These are phyloP conservation scores for Kodamaea ohmeri DNA, from an alignment of 1,139 yeast species.

Conservation along the genomic window DNA sequence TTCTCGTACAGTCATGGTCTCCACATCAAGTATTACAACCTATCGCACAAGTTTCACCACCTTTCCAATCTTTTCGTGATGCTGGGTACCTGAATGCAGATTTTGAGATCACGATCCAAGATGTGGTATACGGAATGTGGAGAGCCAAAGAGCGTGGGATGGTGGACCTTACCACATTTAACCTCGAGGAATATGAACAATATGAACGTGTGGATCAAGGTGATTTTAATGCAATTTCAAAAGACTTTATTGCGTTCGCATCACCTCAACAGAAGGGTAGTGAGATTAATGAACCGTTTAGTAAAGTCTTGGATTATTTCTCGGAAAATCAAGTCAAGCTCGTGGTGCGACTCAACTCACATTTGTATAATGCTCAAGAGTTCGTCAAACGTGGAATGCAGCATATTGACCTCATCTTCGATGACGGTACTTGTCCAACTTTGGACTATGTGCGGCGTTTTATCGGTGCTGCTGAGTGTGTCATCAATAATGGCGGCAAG, in stretches of 20 bases:
- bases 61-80: conserved; percentile 91
- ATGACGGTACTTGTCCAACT: conserved; percentile 97
- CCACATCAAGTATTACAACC: conserved; percentile 98
- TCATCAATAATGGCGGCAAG: conserved; percentile 80
- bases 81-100: conserved; percentile 97
- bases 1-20: conserved; percentile 93
- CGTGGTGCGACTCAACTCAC: conserved; percentile 90
- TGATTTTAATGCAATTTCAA: conserved; percentile 86
- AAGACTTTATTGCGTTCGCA: conserved; percentile 95
- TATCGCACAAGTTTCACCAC: conserved; percentile 86
- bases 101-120: conserved; percentile 89
- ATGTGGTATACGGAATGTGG: conserved; percentile 95
- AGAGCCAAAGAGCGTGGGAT: conserved; percentile 93
- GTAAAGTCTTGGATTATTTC: conserved; percentile 77
- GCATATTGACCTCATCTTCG: conserved; percentile 93
- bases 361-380: conserved; percentile 78
- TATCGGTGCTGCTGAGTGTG: conserved; percentile 91
- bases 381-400: conserved; percentile 81
- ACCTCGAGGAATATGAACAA: conserved; percentile 88
- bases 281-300: conserved; percentile 68
- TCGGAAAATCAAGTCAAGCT: conserved; percentile 70
- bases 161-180: conserved; percentile 82
- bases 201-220: conserved; percentile 97
- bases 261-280: conserved; percentile 77
- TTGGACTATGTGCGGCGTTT: conserved; percentile 88